phyloP scores from a whole-genome alignment of 129 eudicot genomes.

The Flaveria robusta region DNA sequence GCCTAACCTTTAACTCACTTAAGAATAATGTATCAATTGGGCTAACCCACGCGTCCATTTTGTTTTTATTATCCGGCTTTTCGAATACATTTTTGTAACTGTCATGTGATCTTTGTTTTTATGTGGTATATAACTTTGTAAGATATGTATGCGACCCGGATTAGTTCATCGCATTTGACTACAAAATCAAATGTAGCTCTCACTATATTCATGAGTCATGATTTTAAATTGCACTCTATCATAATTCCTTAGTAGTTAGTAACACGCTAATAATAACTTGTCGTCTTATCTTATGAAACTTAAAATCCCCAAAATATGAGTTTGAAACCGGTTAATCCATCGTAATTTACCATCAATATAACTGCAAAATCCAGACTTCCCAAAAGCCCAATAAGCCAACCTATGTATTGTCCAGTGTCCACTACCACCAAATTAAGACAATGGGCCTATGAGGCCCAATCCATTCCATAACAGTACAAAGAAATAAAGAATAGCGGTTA shows the following conservation, averaged over 20 bases:
- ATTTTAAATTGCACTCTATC: not conserved
- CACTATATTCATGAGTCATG: not conserved
- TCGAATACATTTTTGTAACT: not conserved
- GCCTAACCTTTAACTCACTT: too few species aligned
- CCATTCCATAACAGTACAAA: too few species aligned
- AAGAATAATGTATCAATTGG: too few species aligned
- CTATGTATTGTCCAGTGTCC: not conserved
- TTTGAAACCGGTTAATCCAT: not conserved
- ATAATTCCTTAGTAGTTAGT: too few species aligned
- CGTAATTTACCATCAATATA: too few species aligned
- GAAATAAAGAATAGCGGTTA: too few species aligned
- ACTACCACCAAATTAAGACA: too few species aligned
- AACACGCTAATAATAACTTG: too few species aligned
- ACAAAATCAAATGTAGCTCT: not conserved
- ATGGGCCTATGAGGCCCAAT: too few species aligned
- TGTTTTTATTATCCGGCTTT: not conserved
- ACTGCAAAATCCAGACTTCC: too few species aligned
- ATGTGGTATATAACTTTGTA: not conserved
- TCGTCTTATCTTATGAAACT: too few species aligned
- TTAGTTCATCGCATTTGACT: not conserved
- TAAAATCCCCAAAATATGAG: not conserved
- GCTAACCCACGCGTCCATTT: too few species aligned
- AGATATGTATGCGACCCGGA: not conserved
- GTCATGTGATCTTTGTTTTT: not conserved
- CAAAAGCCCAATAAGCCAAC: not conserved